Conservation (phyloP, 2,329 filamentous ascomycete genomes). For the Cercospora janseana region DNA sequence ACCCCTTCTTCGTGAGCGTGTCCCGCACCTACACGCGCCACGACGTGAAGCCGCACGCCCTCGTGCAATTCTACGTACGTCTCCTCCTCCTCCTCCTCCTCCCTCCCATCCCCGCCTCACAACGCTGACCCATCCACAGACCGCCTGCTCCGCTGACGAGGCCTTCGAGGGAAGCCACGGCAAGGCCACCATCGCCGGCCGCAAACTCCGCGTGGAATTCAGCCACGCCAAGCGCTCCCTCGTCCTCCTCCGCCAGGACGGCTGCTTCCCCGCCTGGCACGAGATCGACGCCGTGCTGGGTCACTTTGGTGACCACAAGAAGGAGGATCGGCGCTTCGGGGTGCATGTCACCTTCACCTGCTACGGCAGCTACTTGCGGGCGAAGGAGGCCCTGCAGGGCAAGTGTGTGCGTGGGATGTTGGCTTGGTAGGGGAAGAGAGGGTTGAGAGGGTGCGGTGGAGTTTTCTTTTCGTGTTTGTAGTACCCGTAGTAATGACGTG, state of each 20-base stretch:
- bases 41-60: neutral
- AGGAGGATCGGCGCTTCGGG: neutral
- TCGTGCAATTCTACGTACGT: slow-evolving; percentile 5
- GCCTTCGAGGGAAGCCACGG: neutral
- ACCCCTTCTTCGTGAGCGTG: neutral
- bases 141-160: neutral
- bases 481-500: too few relatives aligned
- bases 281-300: neutral
- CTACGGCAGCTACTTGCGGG: neutral
- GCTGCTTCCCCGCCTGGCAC: neutral
- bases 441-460: neutral
- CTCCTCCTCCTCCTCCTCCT: neutral
- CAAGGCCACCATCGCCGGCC: neutral
- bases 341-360: neutral
- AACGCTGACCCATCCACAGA: neutral
- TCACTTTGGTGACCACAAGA: neutral
- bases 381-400: slow-evolving; percentile 1
- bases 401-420: neutral
- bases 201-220: neutral
- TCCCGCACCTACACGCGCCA: neutral
- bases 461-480: neutral
- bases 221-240: slow-evolving; percentile 2
- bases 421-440: neutral
- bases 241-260: neutral
- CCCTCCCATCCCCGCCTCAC: too few relatives aligned